Conservation (phyloP, 1,284 basidiomycete genomes). For the Gymnopus androsaceus region DNA sequence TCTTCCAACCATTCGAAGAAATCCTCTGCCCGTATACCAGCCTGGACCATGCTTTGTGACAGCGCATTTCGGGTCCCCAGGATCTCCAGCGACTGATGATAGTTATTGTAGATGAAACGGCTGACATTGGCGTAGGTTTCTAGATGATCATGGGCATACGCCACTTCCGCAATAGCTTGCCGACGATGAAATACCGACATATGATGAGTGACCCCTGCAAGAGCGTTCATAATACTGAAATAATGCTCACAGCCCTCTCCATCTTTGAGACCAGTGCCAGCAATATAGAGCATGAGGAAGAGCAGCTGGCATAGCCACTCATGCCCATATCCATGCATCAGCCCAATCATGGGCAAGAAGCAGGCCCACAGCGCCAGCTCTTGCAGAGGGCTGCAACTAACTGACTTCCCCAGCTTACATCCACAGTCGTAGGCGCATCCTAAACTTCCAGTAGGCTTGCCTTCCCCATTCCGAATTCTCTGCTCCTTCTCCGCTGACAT, state of each 20-base stretch:
- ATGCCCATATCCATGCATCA: conserved; percentile 27
- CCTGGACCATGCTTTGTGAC: neutral
- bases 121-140: conserved; percentile 15
- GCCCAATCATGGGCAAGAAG: conserved; percentile 5
- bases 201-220: conserved; percentile 23
- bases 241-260: conserved; percentile 27
- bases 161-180: conserved; percentile 23
- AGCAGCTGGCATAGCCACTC: conserved; percentile 25
- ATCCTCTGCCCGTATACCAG: neutral
- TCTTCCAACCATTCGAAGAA: conserved; percentile 2
- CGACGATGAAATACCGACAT: conserved; percentile 24
- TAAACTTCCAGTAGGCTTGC: conserved; percentile 2
- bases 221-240: conserved; percentile 26
- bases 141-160: conserved; percentile 22
- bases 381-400: conserved; percentile 10
- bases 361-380: neutral
- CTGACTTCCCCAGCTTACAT: no score
- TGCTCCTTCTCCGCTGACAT: neutral
- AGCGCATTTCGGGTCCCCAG: neutral
- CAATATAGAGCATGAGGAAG: conserved; percentile 20
- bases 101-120: conserved; percentile 12
- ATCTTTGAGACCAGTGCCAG: conserved; percentile 27
- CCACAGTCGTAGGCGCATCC: conserved; percentile 22
- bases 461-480: conserved; percentile 17
- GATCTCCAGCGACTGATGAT: neutral